Conservation (phyloP, 2,329 filamentous ascomycete species). For the Pezicula radicicola region DNA sequence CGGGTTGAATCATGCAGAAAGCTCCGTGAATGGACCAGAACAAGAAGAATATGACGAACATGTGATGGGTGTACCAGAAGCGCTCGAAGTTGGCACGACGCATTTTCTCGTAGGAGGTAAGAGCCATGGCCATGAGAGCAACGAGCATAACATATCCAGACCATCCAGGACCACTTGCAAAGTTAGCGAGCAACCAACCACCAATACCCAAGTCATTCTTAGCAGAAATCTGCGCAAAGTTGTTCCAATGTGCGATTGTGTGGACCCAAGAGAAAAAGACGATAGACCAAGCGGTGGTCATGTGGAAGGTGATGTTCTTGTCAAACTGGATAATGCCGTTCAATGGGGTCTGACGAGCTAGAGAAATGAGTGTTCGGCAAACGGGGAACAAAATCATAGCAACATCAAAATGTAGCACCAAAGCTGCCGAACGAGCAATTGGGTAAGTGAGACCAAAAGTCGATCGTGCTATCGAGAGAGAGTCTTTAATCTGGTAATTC, state of each 20-base stretch:
- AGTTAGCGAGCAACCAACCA: constrained; percentile 74
- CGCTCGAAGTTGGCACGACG: constrained; percentile 81
- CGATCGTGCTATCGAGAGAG: constrained; percentile 59
- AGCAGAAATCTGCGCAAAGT: constrained; percentile 73
- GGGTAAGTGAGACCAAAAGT: constrained; percentile 74
- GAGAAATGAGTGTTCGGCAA: constrained; percentile 79
- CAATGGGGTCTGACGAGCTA: constrained; percentile 74
- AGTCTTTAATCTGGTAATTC: constrained; percentile 78
- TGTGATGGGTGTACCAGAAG: constrained; percentile 89
- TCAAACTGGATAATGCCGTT: constrained; percentile 87
- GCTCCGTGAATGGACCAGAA: constrained; percentile 90
- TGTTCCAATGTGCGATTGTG: constrained; percentile 84
- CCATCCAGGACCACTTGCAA: constrained; percentile 79
- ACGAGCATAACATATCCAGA: constrained; percentile 83
- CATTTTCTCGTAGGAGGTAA: constrained; percentile 75
- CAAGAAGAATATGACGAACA: constrained; percentile 84
- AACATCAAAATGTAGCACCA: constrained; percentile 79
- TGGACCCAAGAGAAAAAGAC: constrained; percentile 87
- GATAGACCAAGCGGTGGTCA: constrained; percentile 81
- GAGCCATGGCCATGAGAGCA: constrained; percentile 73
- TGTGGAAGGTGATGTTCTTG: constrained; percentile 89
- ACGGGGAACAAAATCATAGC: constrained; percentile 78
- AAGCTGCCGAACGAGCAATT: constrained; percentile 71
- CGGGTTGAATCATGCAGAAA: constrained; percentile 88
- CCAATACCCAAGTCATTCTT: constrained; percentile 75